phyloP scores from a whole-genome alignment of 352 stramenopile genomes.

The Phytophthora tubulina region DNA sequence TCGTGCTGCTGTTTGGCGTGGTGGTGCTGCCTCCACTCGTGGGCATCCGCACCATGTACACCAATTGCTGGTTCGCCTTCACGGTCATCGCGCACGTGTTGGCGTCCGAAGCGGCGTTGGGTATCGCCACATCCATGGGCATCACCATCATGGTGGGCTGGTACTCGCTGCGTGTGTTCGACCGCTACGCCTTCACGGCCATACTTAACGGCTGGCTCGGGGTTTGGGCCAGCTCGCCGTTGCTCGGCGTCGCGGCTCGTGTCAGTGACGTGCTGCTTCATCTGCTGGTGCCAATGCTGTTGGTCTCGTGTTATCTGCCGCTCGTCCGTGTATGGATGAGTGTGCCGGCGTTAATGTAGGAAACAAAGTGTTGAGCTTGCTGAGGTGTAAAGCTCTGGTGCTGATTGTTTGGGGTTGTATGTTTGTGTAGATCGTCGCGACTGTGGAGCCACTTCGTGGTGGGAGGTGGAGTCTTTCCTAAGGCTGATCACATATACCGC shows the following conservation, averaged over 20 bases:
- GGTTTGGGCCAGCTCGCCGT: slow-evolving; percentile 74
- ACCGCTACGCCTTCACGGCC: slow-evolving; percentile 80
- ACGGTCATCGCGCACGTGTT: slow-evolving; percentile 62
- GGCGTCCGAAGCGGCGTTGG: slow-evolving; percentile 66
- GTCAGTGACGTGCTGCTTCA: slow-evolving; percentile 75
- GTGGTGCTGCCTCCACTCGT: slow-evolving; percentile 66
- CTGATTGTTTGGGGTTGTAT: slow-evolving; percentile 12
- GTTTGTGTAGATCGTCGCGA: slow-evolving; percentile 60
- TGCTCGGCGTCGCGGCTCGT: slow-evolving; percentile 68
- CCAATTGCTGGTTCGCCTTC: slow-evolving; percentile 80
- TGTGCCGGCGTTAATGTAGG: slow-evolving; percentile 74
- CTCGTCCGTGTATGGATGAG: slow-evolving; percentile 88
- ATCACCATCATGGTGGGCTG: slow-evolving; percentile 90
- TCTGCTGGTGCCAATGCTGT: slow-evolving; percentile 72
- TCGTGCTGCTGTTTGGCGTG: slow-evolving; percentile 67
- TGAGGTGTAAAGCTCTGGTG: background rate
- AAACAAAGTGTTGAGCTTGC: background rate
- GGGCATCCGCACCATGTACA: slow-evolving; percentile 82
- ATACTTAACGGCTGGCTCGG: slow-evolving; percentile 80
- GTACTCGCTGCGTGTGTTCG: slow-evolving; percentile 86
- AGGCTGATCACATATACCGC: slow-evolving; percentile 81
- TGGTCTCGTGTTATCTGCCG: slow-evolving; percentile 80
- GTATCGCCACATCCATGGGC: slow-evolving; percentile 82
- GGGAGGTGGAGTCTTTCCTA: slow-evolving; percentile 73
- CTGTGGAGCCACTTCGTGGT: slow-evolving; percentile 84